A percentile compares a stretch with the other conserved stretches of the same genome.
phyloP scores from a whole-genome alignment of 2,329 filamentous ascomycete species.

The Fusarium dlaminii region DNA sequence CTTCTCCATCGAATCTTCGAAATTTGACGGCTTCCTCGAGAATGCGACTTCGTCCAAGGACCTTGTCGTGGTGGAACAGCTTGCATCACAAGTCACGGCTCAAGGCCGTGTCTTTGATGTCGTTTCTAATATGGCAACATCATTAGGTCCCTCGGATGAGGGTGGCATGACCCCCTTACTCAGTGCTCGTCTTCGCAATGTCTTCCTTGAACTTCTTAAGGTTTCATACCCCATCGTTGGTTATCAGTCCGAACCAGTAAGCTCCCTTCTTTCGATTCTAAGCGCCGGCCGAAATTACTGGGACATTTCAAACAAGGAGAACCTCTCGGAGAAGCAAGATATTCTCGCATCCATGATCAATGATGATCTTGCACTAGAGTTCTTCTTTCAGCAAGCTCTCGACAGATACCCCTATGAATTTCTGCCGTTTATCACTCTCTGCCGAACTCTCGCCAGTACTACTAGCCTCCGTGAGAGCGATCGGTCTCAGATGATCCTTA shows the following conservation, averaged over 20 bases:
- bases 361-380: constrained; percentile 60
- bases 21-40: constrained; percentile 67
- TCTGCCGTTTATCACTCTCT: constrained; percentile 78
- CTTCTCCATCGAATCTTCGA: constrained; percentile 68
- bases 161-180: constrained; percentile 64
- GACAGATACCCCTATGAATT: constrained; percentile 88
- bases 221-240: constrained; percentile 72
- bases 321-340: constrained; percentile 47
- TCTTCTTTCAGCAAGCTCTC: constrained; percentile 73
- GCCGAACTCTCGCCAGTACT: constrained; percentile 66
- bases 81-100: constrained; percentile 60
- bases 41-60: constrained; percentile 61
- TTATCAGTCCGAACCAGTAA: constrained; percentile 77
- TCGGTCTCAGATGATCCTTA: constrained; percentile 62
- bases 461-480: constrained; percentile 46
- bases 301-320: constrained; percentile 56
- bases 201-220: constrained; percentile 76
- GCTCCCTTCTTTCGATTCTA: constrained; percentile 72
- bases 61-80: constrained; percentile 59
- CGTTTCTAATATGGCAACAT: constrained; percentile 60
- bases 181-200: constrained; percentile 69
- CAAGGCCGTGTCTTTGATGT: constrained; percentile 64
- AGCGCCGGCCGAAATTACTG: constrained; percentile 63
- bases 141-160: constrained; percentile 56
- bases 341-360: constrained; percentile 48